phyloP scores from a whole-genome alignment of 257 asterid genomes.

The Nicotiana attenuata region DNA sequence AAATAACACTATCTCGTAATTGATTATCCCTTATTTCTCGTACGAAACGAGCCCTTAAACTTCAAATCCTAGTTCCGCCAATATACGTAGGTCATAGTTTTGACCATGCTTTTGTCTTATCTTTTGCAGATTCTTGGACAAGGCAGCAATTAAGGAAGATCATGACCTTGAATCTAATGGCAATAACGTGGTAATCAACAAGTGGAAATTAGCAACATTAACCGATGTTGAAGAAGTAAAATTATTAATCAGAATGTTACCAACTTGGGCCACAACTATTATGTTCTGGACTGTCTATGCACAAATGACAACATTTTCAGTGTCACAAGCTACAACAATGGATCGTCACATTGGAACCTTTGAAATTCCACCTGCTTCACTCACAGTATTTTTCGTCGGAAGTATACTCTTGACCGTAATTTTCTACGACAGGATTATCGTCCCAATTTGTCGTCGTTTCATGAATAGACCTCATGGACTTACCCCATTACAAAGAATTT shows the following conservation, averaged over 20 bases:
- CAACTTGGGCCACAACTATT: slow-evolving; percentile 81
- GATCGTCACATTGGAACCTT: slow-evolving; percentile 54
- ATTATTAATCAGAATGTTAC: slow-evolving; percentile 58
- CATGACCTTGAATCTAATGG: background rate
- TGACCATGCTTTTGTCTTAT: background rate
- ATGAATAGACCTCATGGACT: slow-evolving; percentile 54
- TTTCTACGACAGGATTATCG: slow-evolving; percentile 43
- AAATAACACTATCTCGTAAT: too few relatives aligned
- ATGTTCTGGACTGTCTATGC: slow-evolving; percentile 81
- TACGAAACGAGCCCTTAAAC: too few relatives aligned
- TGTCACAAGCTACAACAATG: slow-evolving; percentile 79
- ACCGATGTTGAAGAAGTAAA: slow-evolving; percentile 90
- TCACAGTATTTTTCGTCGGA: slow-evolving; percentile 67
- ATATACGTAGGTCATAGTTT: background rate
- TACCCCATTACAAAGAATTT: slow-evolving; percentile 64
- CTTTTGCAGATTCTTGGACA: slow-evolving; percentile 41
- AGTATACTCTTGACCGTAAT: slow-evolving; percentile 63
- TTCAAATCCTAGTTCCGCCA: too few relatives aligned
- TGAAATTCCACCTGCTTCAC: slow-evolving; percentile 64
- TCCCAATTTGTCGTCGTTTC: slow-evolving; percentile 33
- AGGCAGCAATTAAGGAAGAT: slow-evolving; percentile 60
- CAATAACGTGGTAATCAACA: slow-evolving; percentile 3
- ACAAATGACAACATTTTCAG: slow-evolving; percentile 79
- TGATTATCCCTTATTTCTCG: too few relatives aligned
- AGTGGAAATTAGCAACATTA: slow-evolving; percentile 60